Evolutionary conservation across 768 basidiomycete species (phyloP).

Genomic region (Macrocybe gigantea): DNA sequence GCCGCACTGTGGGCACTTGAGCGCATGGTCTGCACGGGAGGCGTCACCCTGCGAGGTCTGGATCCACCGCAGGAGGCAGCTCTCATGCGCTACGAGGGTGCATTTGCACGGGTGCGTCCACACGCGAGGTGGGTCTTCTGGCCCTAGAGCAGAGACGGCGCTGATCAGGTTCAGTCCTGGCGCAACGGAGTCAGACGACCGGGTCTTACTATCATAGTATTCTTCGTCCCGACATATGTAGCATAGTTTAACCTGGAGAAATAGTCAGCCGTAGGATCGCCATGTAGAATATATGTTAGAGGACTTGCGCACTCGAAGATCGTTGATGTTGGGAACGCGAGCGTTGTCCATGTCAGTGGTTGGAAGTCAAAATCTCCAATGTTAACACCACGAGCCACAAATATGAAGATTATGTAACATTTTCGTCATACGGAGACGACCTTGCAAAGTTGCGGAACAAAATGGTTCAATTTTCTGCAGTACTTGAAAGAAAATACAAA

Average conservation of each 20-base stretch:
- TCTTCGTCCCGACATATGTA: slow-evolving; percentile 82
- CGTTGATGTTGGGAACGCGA: slow-evolving; percentile 20
- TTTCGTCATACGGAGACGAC: too few species aligned
- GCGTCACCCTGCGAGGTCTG: slow-evolving; percentile 56
- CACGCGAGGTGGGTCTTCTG: slow-evolving; percentile 40
- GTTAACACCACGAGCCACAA: too few species aligned
- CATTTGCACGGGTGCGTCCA: slow-evolving; percentile 84
- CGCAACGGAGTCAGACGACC: too few species aligned
- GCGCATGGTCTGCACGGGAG: slow-evolving; percentile 52
- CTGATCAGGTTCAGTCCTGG: background rate
- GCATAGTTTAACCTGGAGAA: slow-evolving; percentile 59
- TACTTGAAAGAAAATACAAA: slow-evolving; percentile 1
- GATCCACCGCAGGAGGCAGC: slow-evolving; percentile 78
- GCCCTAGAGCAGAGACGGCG: slow-evolving; percentile 20
- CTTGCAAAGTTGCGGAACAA: too few species aligned
- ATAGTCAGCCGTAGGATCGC: background rate
- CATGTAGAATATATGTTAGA: background rate
- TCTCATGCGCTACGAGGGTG: slow-evolving; percentile 75
- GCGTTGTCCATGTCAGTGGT: slow-evolving; percentile 4
- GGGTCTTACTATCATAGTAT: slow-evolving; percentile 24
- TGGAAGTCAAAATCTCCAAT: background rate
- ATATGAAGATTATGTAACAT: too few species aligned
- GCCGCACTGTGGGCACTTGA: slow-evolving; percentile 79
- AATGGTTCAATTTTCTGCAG: too few species aligned
- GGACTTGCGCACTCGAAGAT: slow-evolving; percentile 18